Conservation (phyloP, 169 alveolate genomes). For the Cystoisospora suis region DNA sequence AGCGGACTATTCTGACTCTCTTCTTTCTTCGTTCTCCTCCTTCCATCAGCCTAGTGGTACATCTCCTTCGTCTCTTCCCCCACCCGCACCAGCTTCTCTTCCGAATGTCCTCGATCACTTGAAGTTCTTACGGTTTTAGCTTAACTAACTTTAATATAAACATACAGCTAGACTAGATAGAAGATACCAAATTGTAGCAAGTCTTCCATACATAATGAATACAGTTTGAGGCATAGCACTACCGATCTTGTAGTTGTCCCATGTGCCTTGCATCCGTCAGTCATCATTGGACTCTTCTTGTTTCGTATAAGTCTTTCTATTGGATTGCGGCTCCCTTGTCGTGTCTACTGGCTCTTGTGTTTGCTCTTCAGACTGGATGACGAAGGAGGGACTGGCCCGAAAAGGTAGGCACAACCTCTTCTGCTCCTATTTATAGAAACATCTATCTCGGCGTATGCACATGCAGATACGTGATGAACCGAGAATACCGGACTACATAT, state of each 20-base stretch:
- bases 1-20: no score
- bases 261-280: neutral
- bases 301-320: neutral
- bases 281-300: neutral
- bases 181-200: neutral
- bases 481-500: no score
- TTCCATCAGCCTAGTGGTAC: no score
- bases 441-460: no score
- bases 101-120: no score
- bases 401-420: constrained; percentile 12
- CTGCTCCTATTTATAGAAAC: no score
- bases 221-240: neutral
- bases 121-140: no score
- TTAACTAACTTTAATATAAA: no score
- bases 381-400: neutral
- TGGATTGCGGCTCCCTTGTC: neutral
- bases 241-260: neutral
- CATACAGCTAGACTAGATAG: neutral
- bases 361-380: constrained; percentile 13
- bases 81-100: no score
- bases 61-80: no score
- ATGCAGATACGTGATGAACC: no score
- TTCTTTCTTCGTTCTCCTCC: no score
- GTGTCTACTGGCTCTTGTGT: neutral
- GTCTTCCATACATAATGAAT: neutral